A percentile compares a stretch with the other conserved stretches of the same genome.
Conservation (phyloP, 2,329 filamentous ascomycete genomes). For the Fusarium abutilonis region DNA sequence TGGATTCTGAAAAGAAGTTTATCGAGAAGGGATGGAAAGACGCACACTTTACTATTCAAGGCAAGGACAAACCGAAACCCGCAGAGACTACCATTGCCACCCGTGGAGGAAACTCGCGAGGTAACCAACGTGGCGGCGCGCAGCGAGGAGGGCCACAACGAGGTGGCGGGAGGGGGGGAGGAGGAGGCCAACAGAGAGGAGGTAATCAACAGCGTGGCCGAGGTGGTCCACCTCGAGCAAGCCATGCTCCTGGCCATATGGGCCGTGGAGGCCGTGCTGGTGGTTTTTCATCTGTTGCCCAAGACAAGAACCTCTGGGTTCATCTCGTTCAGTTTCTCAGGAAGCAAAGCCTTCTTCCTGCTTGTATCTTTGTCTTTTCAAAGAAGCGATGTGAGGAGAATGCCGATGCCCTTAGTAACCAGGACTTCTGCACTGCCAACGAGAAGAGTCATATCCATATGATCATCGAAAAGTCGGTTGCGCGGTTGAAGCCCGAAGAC, state of each 20-base stretch:
- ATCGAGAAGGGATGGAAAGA: conserved; percentile 94
- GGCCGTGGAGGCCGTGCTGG: conserved; percentile 86
- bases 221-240: conserved; percentile 64
- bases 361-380: conserved; percentile 98
- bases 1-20: conserved; percentile 91
- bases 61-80: conserved; percentile 77
- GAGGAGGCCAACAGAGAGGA: conserved; percentile 60
- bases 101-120: conserved; percentile 53
- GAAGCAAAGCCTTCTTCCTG: conserved; percentile 86
- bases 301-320: conserved; percentile 97
- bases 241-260: conserved; percentile 81
- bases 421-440: conserved; percentile 90
- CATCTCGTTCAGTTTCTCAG: conserved; percentile 91
- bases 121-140: conserved; percentile 47
- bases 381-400: conserved; percentile 98
- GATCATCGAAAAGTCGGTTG: conserved; percentile 95
- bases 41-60: conserved; percentile 82
- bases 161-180: conserved; percentile 60
- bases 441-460: conserved; percentile 98
- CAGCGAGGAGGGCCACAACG: conserved; percentile 55
- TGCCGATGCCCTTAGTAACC: conserved; percentile 91
- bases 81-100: conserved; percentile 49
- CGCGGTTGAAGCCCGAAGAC: conserved; percentile 90
- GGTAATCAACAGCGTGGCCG: conserved; percentile 62
- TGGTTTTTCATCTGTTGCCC: conserved; percentile 86